Base-by-base conservation (phyloP, 805 yeast genomes). In the Starmerella khaoyaiensis region DNA sequence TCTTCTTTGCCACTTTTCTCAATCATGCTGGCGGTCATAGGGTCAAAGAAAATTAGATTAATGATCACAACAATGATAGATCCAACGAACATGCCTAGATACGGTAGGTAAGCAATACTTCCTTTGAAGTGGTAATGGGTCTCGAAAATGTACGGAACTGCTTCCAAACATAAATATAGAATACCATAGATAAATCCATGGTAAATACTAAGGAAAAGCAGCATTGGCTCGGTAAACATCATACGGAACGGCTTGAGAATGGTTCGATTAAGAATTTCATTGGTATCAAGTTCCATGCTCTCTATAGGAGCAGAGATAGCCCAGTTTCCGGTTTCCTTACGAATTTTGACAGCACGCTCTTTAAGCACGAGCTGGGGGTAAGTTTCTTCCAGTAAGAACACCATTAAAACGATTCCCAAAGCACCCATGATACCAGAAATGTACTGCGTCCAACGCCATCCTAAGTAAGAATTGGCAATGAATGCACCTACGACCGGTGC, bases 301-400 rank as follows among this genome's bases (percentile, higher is more conserved):
- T 86, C 96, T 56, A 81, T 93, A 60, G 81, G 93, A 17, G 96
- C 81, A 82, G 83, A 82, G 45, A 81, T 80, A 51, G 79, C 79
- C 42, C 67, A 65, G 56, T 84, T 79, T 31, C 90, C 86, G 5
- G 94, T 79, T 55, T 76, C 77, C 51, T 70, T 68, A 61, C 95
- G 72, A 50, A 83, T 54, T 52, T 57, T 67, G 37, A 57, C 59
- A 15, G 95, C 95, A 53, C 76, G 71, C 28, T 54, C 64, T 49
- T 75, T 73, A 44, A 82, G 64, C 35, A 83, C 74, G 0, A 50
- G 46, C 15, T 59, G 59, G 7, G 54, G 57, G 42, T 63, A 67
- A 6, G 60, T 58, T 59, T 65, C 57, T 54, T 59, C 21, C 44
- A 44, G 20, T 51, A 39, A 32, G 55, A 62, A 2, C 58, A 67